Conservation (phyloP, 1,139 yeast genomes). For the Nadsonia commutata region DNA sequence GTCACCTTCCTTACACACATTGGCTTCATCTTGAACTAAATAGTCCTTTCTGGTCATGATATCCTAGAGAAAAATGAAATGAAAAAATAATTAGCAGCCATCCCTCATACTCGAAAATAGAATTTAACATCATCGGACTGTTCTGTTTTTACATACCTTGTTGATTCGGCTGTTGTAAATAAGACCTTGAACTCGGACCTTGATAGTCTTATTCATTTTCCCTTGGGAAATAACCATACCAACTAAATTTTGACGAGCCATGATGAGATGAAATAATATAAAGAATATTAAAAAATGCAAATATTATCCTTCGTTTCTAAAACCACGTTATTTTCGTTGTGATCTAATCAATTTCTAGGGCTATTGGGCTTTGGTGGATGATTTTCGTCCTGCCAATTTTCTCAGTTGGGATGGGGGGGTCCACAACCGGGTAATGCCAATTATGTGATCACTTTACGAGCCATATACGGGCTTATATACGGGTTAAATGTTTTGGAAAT, state of each 20-base stretch:
- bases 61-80: slow-evolving; percentile 28
- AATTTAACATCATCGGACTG: too few relatives aligned
- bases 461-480: background rate
- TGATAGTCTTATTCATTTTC: slow-evolving; percentile 88
- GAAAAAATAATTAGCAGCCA: slow-evolving; percentile 11
- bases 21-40: slow-evolving; percentile 87
- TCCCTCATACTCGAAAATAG: too few relatives aligned
- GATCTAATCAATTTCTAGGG: background rate
- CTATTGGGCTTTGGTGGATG: too few relatives aligned
- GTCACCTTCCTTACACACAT: slow-evolving; percentile 88
- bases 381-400: background rate
- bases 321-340: background rate
- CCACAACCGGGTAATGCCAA: background rate
- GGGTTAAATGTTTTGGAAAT: too few relatives aligned
- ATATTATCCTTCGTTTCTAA: background rate
- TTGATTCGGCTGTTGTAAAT: slow-evolving; percentile 52
- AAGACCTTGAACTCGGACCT: slow-evolving; percentile 61
- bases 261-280: slow-evolving; percentile 17
- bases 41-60: slow-evolving; percentile 68
- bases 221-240: slow-evolving; percentile 95
- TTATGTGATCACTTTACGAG: background rate
- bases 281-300: background rate
- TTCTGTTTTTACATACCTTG: slow-evolving; percentile 23
- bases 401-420: background rate
- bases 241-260: slow-evolving; percentile 82